Base-by-base conservation (phyloP, 129 eudicot species). In the Ambrosia artemisiifolia region DNA sequence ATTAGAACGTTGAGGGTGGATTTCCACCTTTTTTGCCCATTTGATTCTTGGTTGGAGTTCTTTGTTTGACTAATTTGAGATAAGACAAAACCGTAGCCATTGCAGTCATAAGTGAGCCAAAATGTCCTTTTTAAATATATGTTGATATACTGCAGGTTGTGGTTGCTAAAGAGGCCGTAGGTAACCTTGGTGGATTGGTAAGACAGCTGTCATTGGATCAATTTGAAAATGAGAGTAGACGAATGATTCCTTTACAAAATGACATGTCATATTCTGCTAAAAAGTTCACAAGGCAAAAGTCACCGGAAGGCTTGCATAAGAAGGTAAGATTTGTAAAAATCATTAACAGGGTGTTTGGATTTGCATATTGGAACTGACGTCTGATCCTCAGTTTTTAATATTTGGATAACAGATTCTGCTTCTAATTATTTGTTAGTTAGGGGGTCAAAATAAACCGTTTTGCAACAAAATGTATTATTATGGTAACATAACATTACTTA, bases 281-380 rank as follows among this genome's bases (percentile, higher is more conserved):
- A 81, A 87, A 79, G 78, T 74, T 87, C 78, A 36, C 79, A 5
- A 83, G 95, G 84, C 98, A 87, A 77, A 89, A 74, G 76, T 93
- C 96, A 75, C 98, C 96, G 66, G 90, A 93, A 83, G 98, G 98
- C 74, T 79, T 93, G 84, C 96, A 89, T 77, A 89, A 89, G 73
- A 93, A 93, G 95, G 98, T 83, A 82, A 79, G 84, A 63, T 17
- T 32, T 59, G 11, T 32, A 50, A 19, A 19, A 68, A 16, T 49
- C 10, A 60, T 38, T 30, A 67, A 74, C 13, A 9, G 4, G 61
- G 34, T 54, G 5, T 18, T 48, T 48, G 54, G 17, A 48, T 48
- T 48, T 48, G 18, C 32, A 7, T 54, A 14, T n/a, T 49, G 55
- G 18, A 49, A 49, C 19, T 18, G 12, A 54, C 18, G 19, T 55